These are phyloP conservation scores for Tricholoma furcatifolium DNA, from an alignment of 768 basidiomycete species.

Conservation along the genomic window DNA sequence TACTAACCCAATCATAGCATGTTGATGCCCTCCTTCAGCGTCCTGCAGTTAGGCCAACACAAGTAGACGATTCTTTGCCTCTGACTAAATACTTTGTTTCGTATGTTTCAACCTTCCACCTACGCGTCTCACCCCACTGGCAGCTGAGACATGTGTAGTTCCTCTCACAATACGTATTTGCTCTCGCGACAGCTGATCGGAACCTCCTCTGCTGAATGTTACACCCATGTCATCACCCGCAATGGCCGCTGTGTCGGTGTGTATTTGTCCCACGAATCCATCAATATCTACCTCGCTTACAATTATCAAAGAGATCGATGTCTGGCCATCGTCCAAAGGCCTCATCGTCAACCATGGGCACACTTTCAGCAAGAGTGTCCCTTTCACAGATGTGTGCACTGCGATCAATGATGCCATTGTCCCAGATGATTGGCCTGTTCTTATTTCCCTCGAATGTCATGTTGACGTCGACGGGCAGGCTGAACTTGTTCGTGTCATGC, in stretches of 20 bases:
- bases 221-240: slow-evolving; percentile 51
- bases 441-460: slow-evolving; percentile 65
- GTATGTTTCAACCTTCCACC: slow-evolving; percentile 23
- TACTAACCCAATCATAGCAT: slow-evolving; percentile 22
- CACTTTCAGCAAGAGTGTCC: slow-evolving; percentile 52
- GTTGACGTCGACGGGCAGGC: slow-evolving; percentile 48
- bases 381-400: slow-evolving; percentile 50
- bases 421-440: slow-evolving; percentile 50
- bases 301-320: slow-evolving; percentile 51
- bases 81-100: slow-evolving; percentile 60
- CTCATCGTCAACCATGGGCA: slow-evolving; percentile 61
- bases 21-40: slow-evolving; percentile 33
- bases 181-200: slow-evolving; percentile 57
- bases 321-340: slow-evolving; percentile 56
- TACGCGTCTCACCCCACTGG: slow-evolving; percentile 7
- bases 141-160: slow-evolving; percentile 32
- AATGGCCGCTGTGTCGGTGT: slow-evolving; percentile 53
- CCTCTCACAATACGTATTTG: slow-evolving; percentile 69
- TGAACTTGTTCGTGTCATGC: slow-evolving; percentile 53
- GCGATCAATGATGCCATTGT: slow-evolving; percentile 47
- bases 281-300: neutral
- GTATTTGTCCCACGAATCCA: slow-evolving; percentile 2
- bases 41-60: slow-evolving; percentile 33
- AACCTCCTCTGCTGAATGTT: slow-evolving; percentile 49
- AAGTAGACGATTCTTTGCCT: slow-evolving; percentile 44